phyloP scores from a whole-genome alignment of 2,329 filamentous ascomycete genomes.

The Penicillium sp. region DNA sequence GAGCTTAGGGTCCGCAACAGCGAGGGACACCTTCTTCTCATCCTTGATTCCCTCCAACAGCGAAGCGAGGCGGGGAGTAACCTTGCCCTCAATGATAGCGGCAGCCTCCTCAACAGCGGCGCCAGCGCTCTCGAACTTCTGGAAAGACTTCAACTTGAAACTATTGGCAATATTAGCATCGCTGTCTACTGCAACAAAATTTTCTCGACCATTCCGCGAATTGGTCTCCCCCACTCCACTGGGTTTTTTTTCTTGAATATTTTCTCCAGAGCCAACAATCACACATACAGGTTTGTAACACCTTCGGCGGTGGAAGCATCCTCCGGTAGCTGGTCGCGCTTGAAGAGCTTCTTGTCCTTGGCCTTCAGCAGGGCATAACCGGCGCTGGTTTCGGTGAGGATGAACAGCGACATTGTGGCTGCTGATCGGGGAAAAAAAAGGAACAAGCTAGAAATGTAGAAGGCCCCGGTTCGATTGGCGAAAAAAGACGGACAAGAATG shows the following conservation, averaged over 20 bases:
- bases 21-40: conserved; percentile 94
- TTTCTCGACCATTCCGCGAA: conserved; percentile 17
- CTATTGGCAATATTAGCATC: conserved; percentile 46
- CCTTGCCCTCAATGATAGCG: conserved; percentile 87
- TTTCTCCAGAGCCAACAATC: not conserved
- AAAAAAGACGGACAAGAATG: conserved; percentile 26
- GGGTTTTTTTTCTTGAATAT: not conserved
- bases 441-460: conserved; percentile 7
- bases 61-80: conserved; percentile 78
- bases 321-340: conserved; percentile 74
- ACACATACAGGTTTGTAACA: conserved; percentile 77
- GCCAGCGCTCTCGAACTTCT: conserved; percentile 94
- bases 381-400: conserved; percentile 90
- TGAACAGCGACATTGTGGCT: conserved; percentile 78
- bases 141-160: conserved; percentile 93
- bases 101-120: conserved; percentile 88
- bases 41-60: conserved; percentile 90
- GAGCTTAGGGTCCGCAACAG: conserved; percentile 90
- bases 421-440: conserved; percentile 27
- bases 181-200: conserved; percentile 21
- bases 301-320: conserved; percentile 79
- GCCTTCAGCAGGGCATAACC: conserved; percentile 99
- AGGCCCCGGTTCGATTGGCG: conserved; percentile 21
- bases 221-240: conserved; percentile 4
- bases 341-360: conserved; percentile 96